Base-by-base conservation (phyloP, 108 stramenopile species). In the Parietichytrium sp. region DNA sequence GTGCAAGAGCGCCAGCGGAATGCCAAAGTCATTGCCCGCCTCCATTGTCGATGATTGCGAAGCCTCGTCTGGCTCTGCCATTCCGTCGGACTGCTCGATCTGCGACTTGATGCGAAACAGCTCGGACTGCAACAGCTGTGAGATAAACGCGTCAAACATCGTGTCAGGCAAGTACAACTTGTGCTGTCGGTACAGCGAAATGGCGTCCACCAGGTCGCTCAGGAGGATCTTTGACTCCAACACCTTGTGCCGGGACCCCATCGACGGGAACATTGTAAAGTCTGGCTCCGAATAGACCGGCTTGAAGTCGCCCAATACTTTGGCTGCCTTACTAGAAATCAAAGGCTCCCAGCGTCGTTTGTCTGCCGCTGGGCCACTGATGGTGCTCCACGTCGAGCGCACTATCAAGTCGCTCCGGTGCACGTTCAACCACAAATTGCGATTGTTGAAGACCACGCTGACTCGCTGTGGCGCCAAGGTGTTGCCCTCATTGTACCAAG, bases 141-240 rank as follows among this genome's bases (percentile, higher is more conserved):
- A 72, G 13, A 72, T 16, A 0, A 10, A n/a, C 33, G 38, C 42
- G 33, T 72, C 61, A 27, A 72, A 72, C 29, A 72, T 16, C 13
- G 20, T 27, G 33, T 72, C 61, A 7, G 61, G 61, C 0, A 72
- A n/a, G 45, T 45, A 72, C n/a, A 72, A 25, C 61, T 72, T 42
- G 20, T 72, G 61, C 20, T 72, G 61, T 45, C 61, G 61, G 42
- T 72, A 72, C 10, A 72, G 36, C 10, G 61, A 72, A 7, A 72
- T 72, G 29, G 61, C 61, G 61, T 72, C 61, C 8, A 72, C 61
- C 0, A 72, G 2, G 20, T 72, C 61, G 1, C 38, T 18, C 10
- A 72, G 33, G 3, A 72, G 2, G 20, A 72, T 72, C 61, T 72
- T 72, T 7, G 61, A 45, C 33, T 72, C 61, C 0, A 72, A 3